Base-by-base conservation (phyloP, 192 early-diverging fungal species). In the Umbelopsis sp. region DNA sequence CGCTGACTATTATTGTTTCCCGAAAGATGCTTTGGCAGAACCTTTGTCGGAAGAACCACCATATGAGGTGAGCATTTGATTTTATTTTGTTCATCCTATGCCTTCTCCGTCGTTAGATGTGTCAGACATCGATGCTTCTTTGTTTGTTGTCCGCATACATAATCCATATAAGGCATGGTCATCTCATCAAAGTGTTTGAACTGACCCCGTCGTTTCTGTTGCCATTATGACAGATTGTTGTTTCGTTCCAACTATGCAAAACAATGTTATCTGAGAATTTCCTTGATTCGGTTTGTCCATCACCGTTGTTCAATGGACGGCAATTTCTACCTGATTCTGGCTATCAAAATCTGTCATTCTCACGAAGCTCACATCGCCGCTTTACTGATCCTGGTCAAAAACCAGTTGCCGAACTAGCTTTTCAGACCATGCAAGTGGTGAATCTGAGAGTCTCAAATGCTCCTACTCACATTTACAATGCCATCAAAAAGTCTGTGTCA, bases 21-120 rank as follows among this genome's bases (percentile, higher is more conserved):
- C 89, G 12, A 75, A 76, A 27, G 81, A 86, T 49, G 80, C 86
- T 47, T 77, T 85, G 18, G 44, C 88, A 3, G 86, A 85, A 25
- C 55, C 75, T 8, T 46, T 68, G 25, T 72, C 74, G 27, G 48
- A 61, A 50, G 23, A 49, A 16, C 46, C 75, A 11, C 70, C 72
- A 11, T 74, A 64, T 46, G 70, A 81, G 37, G 71, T 73, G 25
- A 68, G 49, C 49, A 46, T 49, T 58, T 13, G 25, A 4, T 13
- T 66, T 4, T 35, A 3, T 25, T 27, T 18, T n/a, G 27, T 18
- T 4, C 27, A 18, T 13, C 20, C 13, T 10, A 15, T 45, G 1
- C 30, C 9, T 2, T 21, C 30, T 22, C 30, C 52, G 18, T 27
- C 37, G 37, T 41, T 41, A 41, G 37, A 41, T 41, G 37, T 41